Percentiles rank a stretch among this genome's conserved stretches.
phyloP scores from a whole-genome alignment of 495 filamentous ascomycete species.

The Xylaria curta region DNA sequence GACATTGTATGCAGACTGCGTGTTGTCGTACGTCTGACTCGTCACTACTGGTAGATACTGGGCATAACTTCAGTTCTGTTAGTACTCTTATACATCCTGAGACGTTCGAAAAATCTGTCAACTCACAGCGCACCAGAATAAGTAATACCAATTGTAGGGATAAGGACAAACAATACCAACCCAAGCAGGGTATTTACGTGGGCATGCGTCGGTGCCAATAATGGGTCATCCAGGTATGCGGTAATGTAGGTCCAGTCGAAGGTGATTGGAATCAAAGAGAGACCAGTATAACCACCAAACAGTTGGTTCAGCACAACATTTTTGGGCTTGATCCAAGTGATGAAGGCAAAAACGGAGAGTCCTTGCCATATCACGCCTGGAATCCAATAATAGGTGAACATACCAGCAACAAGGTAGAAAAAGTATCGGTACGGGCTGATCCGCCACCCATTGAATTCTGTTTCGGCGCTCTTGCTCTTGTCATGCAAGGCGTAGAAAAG shows the following conservation, averaged over 20 bases:
- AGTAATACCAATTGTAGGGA: constrained; percentile 59
- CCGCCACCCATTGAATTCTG: constrained; percentile 61
- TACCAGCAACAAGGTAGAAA: constrained; percentile 59
- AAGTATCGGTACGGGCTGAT: constrained; percentile 68
- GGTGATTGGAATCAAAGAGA: constrained; percentile 67
- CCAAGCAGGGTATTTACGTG: constrained; percentile 66
- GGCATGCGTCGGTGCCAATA: constrained; percentile 63
- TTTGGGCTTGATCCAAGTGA: constrained; percentile 60
- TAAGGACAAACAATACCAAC: constrained; percentile 59
- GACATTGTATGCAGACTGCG: constrained; percentile 58
- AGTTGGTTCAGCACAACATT: constrained; percentile 68
- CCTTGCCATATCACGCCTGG: constrained; percentile 57
- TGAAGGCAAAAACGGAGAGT: constrained; percentile 56
- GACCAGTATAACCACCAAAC: constrained; percentile 65
- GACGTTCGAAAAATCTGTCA: constrained; percentile 44
- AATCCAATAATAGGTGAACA: constrained; percentile 69
- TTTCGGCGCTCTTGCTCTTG: constrained; percentile 56
- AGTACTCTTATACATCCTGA: constrained; percentile 7
- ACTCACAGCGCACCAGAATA: constrained; percentile 58
- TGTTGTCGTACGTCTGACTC: constrained; percentile 65
- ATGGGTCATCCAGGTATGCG: constrained; percentile 62
- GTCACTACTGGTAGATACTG: constrained; percentile 48
- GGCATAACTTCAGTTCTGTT: constrained; percentile 33
- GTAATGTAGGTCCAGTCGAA: constrained; percentile 72
- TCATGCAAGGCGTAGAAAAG: constrained; percentile 70